Evolutionary conservation across 495 filamentous ascomycete species (phyloP), one percentile per base, ranked within the genome.

Genomic region (Penicillium mononematosum): DNA sequence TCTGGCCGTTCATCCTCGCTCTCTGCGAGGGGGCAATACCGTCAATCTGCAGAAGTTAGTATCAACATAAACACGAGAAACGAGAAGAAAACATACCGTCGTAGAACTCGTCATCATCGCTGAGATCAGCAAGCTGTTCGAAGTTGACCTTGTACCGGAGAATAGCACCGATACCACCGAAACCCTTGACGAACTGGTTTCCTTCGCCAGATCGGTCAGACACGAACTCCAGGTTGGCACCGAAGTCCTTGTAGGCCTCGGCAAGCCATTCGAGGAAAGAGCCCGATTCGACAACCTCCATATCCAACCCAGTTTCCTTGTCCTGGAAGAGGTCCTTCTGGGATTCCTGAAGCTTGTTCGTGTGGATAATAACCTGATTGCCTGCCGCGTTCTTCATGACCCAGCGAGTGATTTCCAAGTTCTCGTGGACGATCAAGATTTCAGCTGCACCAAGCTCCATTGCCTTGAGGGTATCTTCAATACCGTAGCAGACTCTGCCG

Each of bases 131-230:
- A 72, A 98, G 84, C 74, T 98, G 95, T 78, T 98, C 94, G 79
- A 98, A 98, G 80, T 98, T 98, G 79, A 98, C 89, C 80, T 97
- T 98, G 85, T 98, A 98, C 59, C 94, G 90, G 69, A 98, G 86
- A 64, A 98, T 87, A 45, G 93, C 93, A 56, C 94, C 94, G 63
- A 98, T 95, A 66, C 94, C 94, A 86, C 94, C 94, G 68, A 98
- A 98, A 53, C 94, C 94, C 78, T 96, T 97, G 65, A 98, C 94
- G 78, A 98, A 98, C 78, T 98, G 94, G 76, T 98, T 98, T 68
- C 94, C 94, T 74, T 98, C 94, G 60, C 88, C 91, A 38, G 92
- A 96, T 36, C 91, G 86, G 70, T 98, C 94, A 22, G 93, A 97
- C 34, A 98, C 95, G 62, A 98, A 98, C 75, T 98, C 94, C 20